These are phyloP conservation scores for Haplographium delicatum DNA, from an alignment of 495 filamentous ascomycete genomes.

Conservation along the genomic window DNA sequence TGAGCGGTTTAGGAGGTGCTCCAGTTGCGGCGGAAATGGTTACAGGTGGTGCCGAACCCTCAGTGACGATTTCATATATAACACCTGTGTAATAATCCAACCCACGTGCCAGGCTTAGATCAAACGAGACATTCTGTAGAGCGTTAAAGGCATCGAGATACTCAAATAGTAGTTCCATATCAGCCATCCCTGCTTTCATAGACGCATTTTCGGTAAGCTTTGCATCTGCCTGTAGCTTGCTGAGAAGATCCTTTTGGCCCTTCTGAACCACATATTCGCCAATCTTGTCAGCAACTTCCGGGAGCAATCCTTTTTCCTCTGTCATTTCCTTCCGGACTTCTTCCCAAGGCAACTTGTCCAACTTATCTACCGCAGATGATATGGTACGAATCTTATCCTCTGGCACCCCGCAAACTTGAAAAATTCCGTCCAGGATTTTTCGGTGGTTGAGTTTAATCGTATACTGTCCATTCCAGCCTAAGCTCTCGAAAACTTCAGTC, in stretches of 20 bases:
- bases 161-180: conserved; percentile 74
- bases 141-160: conserved; percentile 76
- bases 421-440: conserved; percentile 90
- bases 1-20: conserved; percentile 40
- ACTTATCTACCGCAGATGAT: conserved; percentile 88
- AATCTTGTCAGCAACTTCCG: conserved; percentile 74
- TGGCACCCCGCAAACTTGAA: conserved; percentile 85
- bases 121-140: conserved; percentile 68
- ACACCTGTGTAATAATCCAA: conserved; percentile 94
- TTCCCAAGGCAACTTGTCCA: conserved; percentile 88
- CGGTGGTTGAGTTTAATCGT: conserved; percentile 95
- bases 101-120: conserved; percentile 76
- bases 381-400: conserved; percentile 80
- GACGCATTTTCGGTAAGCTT: conserved; percentile 59
- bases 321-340: conserved; percentile 92
- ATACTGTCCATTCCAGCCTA: conserved; percentile 63
- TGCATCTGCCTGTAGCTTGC: conserved; percentile 56
- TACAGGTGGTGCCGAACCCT: conserved; percentile 63
- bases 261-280: conserved; percentile 72
- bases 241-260: conserved; percentile 63
- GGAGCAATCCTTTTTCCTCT: conserved; percentile 78
- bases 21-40: conserved; percentile 22
- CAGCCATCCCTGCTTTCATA: conserved; percentile 71
- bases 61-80: conserved; percentile 88
- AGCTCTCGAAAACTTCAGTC: conserved; percentile 77